These are phyloP conservation scores for Tubosaeta brunneosetosa DNA, from an alignment of 768 basidiomycete species.

Conservation along the genomic window DNA sequence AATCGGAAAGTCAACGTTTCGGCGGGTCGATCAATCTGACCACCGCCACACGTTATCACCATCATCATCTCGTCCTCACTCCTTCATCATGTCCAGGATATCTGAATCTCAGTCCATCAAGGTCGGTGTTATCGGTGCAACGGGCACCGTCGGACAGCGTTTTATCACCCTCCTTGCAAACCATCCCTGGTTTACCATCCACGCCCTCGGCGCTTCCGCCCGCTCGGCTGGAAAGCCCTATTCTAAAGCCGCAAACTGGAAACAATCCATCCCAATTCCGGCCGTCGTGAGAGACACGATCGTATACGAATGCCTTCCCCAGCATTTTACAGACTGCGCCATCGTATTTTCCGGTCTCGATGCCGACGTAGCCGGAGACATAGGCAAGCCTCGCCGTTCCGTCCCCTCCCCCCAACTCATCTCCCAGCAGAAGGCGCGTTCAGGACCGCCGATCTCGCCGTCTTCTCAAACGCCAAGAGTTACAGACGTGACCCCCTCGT, in stretches of 20 bases:
- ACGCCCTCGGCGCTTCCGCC: conserved; percentile 83
- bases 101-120: conserved; percentile 28
- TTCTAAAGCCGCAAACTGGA: conserved; percentile 74
- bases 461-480: conserved; percentile 98
- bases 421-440: conserved; percentile 69
- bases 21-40: background rate
- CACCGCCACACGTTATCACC: conserved; percentile 1
- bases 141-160: conserved; percentile 93
- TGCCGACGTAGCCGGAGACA: conserved; percentile 89
- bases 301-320: conserved; percentile 73
- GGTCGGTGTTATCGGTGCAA: conserved; percentile 83
- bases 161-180: conserved; percentile 83
- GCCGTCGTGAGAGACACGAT: conserved; percentile 45
- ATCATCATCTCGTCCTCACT: background rate
- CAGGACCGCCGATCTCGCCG: conserved; percentile 78
- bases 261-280: conserved; percentile 78
- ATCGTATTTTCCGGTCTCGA: conserved; percentile 96
- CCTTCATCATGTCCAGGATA: conserved; percentile 18
- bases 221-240: conserved; percentile 86
- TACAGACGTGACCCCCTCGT: conserved; percentile 88
- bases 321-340: conserved; percentile 73
- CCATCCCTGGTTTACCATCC: conserved; percentile 89
- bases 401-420: background rate
- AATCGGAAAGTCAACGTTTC: background rate
- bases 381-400: conserved; percentile 51